Base-by-base conservation (phyloP, 2,329 filamentous ascomycete genomes). In the Sporothrix pseudoabietina region DNA sequence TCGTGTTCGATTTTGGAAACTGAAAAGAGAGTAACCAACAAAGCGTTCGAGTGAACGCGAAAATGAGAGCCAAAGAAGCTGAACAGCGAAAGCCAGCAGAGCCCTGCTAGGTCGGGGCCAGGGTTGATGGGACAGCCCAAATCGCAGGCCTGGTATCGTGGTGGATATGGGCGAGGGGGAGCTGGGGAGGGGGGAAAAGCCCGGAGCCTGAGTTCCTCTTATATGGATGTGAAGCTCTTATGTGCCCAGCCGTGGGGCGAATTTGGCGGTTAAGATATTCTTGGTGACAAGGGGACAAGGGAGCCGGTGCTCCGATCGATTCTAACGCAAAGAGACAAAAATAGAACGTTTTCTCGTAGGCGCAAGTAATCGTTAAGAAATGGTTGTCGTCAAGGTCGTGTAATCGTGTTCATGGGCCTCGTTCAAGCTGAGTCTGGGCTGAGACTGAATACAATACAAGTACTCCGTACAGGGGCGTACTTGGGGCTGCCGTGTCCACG, bases 381-480 rank as follows among this genome's bases (percentile, higher is more conserved):
- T 61, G 44, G 69, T 74, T 63, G 41, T 73, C 47, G 47, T 55
- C 35, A 52, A 26, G 10, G 59, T 73, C 57, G 52, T 65, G 54
- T 19, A 69, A 26, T 69, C 47, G 47, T 59, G 44, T 57, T 72
- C 68, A 65, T 73, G 22, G 41, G 63, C 47, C 5, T 70, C 26
- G 39, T 68, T 66, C n/a, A 63, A 22, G 47, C 6, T 59, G 57
- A 55, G 12, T 49, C 54, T 19, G 14, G 57, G 57, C 3, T 41
- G 32, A 61, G 14, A 35, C 55, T 55, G 52, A 9, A 26, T 26
- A 55, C 22, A 55, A 55, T n/a, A n/a, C 57, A 63, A 41, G 61
- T 41, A n/a, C n/a, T n/a, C n/a, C n/a, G n/a, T n/a, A 66, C 39
- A 47, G 39, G 61, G 39, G 39, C 22, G 39, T 66, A 39, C 39